Base-by-base conservation (phyloP, 2,329 filamentous ascomycete genomes). In the Mariannaea elegans region DNA sequence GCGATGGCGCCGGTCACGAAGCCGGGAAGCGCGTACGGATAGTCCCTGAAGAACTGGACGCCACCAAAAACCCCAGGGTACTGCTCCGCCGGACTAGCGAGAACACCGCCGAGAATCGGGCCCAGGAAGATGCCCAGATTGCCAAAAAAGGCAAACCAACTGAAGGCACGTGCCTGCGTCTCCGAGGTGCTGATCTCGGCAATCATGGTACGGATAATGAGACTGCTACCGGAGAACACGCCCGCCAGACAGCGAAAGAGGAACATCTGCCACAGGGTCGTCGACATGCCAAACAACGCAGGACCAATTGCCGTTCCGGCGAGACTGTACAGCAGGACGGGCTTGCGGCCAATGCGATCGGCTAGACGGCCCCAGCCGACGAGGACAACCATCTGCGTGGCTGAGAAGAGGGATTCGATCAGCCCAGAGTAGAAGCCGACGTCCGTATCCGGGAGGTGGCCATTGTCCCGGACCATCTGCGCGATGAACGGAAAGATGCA, bases 401-500 rank as follows among this genome's bases (percentile, higher is more conserved):
- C 77, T 3, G 88, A 91, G 76, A 94, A 94, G 27, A 93, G 76
- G 38, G 86, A 85, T 78, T 90, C 87, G 71, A 94, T 93, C 12
- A 93, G 78, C 2, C 92, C 92, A 57, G 83, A 87, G 79, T 93
- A 94, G 77, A 94, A 94, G 2, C 92, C 92, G 3, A 93, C 87
- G 72, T 93, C 88, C n/a, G 83, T 77, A 42, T 85, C 78, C 2
- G 81, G 73, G 2, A 94, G 76, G 10, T 80, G 70, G 9, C 90
- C 90, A 59, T 88, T 89, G 56, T 84, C 80, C 73, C 85, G 80
- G 34, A 92, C 87, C 91, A 94, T 94, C 71, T 89, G 81, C 69
- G 88, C 92, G 75, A 95, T 85, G 76, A 91, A 94, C 1, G 91
- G 90, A 68, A 94, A 91, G 73, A 94, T 92, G 72, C 83, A 87